Evolutionary conservation across 495 filamentous ascomycete genomes (phyloP).

Genomic region (Hyphodiscus hymeniophilus): DNA sequence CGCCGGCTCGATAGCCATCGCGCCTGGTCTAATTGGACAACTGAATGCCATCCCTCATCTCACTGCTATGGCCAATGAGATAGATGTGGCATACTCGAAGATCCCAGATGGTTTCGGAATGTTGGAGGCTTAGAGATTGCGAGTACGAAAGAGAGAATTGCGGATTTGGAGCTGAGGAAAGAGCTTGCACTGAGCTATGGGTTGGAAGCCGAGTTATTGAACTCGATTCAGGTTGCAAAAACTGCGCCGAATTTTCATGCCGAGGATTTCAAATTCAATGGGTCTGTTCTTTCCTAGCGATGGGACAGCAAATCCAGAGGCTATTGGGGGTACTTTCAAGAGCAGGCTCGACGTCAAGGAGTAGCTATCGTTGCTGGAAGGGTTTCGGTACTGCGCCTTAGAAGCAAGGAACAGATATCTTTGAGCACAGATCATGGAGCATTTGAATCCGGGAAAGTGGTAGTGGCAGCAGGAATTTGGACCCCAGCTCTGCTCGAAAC

Average conservation of each 20-base stretch:
- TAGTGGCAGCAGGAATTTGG: neutral
- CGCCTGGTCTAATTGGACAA: neutral
- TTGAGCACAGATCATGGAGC: neutral
- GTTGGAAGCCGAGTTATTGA: neutral
- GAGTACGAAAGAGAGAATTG: neutral
- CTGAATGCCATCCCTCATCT: neutral
- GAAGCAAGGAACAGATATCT: neutral
- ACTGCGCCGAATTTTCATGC: neutral
- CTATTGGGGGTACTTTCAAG: neutral
- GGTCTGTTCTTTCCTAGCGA: neutral
- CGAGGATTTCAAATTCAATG: neutral
- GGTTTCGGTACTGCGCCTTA: neutral
- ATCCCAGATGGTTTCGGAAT: neutral
- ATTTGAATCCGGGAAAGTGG: neutral
- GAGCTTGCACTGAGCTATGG: neutral
- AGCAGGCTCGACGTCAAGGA: neutral
- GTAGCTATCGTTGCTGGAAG: neutral
- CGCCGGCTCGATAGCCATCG: neutral
- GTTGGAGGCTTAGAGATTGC: conserved; percentile 1
- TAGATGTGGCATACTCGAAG: neutral
- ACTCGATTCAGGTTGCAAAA: neutral
- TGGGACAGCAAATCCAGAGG: neutral
- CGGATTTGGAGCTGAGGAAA: neutral
- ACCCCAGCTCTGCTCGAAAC: neutral
- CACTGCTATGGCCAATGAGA: neutral